phyloP scores from a whole-genome alignment of 2,329 filamentous ascomycete genomes.

The Colletotrichum liriopes region DNA sequence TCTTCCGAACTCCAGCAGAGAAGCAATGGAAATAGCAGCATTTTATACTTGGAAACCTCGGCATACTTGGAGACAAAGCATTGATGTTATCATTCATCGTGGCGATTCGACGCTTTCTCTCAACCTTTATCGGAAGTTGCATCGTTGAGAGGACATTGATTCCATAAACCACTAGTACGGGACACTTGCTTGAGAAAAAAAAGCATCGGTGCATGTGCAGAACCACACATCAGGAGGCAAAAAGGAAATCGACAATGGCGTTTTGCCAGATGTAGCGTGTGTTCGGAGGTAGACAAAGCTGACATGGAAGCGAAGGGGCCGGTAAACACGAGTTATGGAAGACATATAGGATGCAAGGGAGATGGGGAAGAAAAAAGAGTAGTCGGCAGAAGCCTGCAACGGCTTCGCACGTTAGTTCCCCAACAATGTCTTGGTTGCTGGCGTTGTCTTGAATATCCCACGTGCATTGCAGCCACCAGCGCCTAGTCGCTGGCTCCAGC shows the following conservation, averaged over 20 bases:
- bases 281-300: not conserved
- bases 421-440: slow-evolving; percentile 3
- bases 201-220: not conserved
- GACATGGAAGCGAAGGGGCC: not conserved
- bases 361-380: not conserved
- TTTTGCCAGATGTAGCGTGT: not conserved
- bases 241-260: not conserved
- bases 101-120: not conserved
- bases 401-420: not conserved
- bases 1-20: not conserved
- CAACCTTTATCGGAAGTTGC: not conserved
- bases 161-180: not conserved
- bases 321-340: not conserved
- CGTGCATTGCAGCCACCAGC: slow-evolving; percentile 25
- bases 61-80: not conserved
- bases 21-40: not conserved
- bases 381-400: not conserved
- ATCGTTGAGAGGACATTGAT: not conserved
- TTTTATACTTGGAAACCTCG: not conserved
- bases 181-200: not conserved
- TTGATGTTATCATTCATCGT: not conserved
- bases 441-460: slow-evolving; percentile 18
- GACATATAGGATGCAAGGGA: not conserved
- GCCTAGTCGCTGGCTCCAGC: not conserved
- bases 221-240: not conserved